Percentiles rank a stretch among this genome's conserved stretches.
These are phyloP conservation scores for Yamadazyma kanchanaburiensis DNA, from an alignment of 1,139 yeast genomes.

Conservation along the genomic window DNA sequence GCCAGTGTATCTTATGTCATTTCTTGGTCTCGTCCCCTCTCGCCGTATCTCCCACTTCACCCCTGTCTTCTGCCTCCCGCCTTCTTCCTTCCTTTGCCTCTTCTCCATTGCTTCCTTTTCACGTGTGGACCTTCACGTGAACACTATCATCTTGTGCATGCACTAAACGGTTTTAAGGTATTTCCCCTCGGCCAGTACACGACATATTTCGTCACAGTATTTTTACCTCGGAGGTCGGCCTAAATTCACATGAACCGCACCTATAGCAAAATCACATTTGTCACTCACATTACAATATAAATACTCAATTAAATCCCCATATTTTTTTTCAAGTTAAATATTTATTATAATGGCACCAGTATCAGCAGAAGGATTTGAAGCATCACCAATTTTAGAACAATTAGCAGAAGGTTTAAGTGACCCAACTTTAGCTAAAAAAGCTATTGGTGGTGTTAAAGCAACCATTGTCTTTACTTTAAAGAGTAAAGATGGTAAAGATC, in stretches of 20 bases:
- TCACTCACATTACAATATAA: constrained; percentile 3
- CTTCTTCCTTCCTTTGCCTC: no score
- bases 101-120: no score
- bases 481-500: constrained; percentile 62
- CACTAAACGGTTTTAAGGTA: no score
- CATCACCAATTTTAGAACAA: constrained; percentile 43
- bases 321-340: not conserved
- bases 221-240: constrained; percentile 4
- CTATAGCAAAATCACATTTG: not conserved
- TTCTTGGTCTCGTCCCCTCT: no score
- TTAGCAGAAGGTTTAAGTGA: constrained; percentile 42
- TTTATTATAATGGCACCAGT: constrained; percentile 17
- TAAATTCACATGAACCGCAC: constrained; percentile 4
- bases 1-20: no score
- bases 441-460: constrained; percentile 55
- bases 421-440: constrained; percentile 36
- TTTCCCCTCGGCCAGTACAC: constrained; percentile 2
- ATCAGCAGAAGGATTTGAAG: constrained; percentile 47
- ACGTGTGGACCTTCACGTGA: no score
- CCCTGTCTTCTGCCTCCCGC: no score
- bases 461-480: constrained; percentile 65
- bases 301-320: constrained; percentile 3
- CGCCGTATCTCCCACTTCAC: no score
- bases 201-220: not conserved
- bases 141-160: no score